Evolutionary conservation across 2,329 filamentous ascomycete species (phyloP).

Genomic region (Emericellopsis cladophorae): DNA sequence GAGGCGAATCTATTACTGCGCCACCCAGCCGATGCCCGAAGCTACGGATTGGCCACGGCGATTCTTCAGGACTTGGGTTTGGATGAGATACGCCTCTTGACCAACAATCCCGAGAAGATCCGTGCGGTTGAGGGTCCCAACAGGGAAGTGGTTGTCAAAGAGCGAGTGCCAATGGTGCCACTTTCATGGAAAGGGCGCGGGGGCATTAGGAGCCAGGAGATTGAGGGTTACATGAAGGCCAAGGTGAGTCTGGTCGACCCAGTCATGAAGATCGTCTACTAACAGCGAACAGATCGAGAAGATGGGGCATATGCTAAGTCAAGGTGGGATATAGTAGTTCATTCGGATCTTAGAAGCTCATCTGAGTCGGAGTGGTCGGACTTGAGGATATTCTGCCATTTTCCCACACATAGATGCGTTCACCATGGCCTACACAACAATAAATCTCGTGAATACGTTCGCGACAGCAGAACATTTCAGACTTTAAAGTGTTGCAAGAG

Average conservation of each 20-base stretch:
- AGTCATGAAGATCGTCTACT: conserved; percentile 3
- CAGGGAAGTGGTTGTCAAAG: conserved; percentile 74
- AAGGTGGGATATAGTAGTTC: conserved; percentile 19
- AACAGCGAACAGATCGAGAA: conserved; percentile 54
- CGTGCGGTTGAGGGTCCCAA: conserved; percentile 86
- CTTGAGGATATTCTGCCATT: too few relatives aligned
- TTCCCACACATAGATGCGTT: too few relatives aligned
- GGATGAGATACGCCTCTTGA: conserved; percentile 66
- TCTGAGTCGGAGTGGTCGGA: background rate
- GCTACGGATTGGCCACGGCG: conserved; percentile 91
- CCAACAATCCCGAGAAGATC: conserved; percentile 97
- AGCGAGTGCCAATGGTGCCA: conserved; percentile 91
- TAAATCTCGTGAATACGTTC: too few relatives aligned
- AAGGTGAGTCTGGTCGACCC: conserved; percentile 52
- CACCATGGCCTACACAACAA: too few relatives aligned
- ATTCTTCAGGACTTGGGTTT: conserved; percentile 83
- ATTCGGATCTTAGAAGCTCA: background rate
- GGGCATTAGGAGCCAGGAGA: conserved; percentile 76
- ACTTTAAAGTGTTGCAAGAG: too few relatives aligned
- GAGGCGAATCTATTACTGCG: conserved; percentile 85
- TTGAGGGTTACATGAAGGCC: conserved; percentile 87
- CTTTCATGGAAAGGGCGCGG: conserved; percentile 79
- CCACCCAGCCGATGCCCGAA: conserved; percentile 88
- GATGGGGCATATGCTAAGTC: conserved; percentile 70
- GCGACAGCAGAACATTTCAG: too few relatives aligned